Conservation (phyloP, 2,329 filamentous ascomycete species). For the Huntiella omanensis region DNA sequence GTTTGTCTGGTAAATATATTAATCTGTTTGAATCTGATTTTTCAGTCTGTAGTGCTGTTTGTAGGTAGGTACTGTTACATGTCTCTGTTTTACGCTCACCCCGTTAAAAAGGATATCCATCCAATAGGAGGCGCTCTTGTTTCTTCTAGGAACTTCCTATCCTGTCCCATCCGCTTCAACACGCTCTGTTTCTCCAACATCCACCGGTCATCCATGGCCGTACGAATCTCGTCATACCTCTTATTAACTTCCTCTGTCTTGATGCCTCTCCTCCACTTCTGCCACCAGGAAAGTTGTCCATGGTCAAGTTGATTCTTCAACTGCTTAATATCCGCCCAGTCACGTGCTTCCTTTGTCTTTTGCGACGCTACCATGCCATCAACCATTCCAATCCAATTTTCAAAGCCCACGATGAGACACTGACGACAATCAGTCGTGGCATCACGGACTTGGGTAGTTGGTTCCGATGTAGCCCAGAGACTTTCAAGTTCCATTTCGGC, state of each 20-base stretch:
- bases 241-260: constrained; percentile 21
- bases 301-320: constrained; percentile 13
- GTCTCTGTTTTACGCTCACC: neutral
- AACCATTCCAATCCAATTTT: constrained; percentile 75
- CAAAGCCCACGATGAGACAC: constrained; percentile 57
- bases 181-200: constrained; percentile 29
- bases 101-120: constrained; percentile 20
- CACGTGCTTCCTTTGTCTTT: constrained; percentile 31
- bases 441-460: constrained; percentile 14
- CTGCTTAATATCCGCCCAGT: constrained; percentile 21
- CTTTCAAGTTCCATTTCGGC: constrained; percentile 48
- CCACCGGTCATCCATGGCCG: constrained; percentile 36
- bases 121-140: constrained; percentile 20
- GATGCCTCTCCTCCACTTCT: constrained; percentile 17
- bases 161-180: constrained; percentile 17
- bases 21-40: neutral
- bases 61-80: neutral
- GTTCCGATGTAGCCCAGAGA: constrained; percentile 14
- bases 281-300: constrained; percentile 9
- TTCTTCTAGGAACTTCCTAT: constrained; percentile 33
- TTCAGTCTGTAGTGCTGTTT: neutral
- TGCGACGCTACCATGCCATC: constrained; percentile 19
- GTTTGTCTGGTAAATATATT: neutral
- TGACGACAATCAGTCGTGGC: constrained; percentile 45
- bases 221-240: constrained; percentile 19